A percentile compares a stretch with the other conserved stretches of the same genome.
phyloP scores from a whole-genome alignment of 2,329 filamentous ascomycete genomes.

The Exophiala oligosperma region DNA sequence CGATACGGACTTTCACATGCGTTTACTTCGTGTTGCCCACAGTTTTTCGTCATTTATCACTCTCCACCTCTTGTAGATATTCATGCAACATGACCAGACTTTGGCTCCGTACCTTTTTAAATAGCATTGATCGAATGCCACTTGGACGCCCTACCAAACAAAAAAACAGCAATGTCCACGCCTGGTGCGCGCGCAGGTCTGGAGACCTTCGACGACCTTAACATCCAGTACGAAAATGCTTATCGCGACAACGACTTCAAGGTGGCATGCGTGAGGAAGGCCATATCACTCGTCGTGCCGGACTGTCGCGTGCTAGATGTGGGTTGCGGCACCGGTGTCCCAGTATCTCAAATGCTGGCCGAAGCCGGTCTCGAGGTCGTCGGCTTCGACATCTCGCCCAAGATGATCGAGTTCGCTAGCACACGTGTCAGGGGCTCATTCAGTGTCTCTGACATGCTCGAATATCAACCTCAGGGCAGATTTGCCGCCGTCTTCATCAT shows the following conservation, averaged over 20 bases:
- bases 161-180: slow-evolving; percentile 19
- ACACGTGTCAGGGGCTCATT: slow-evolving; percentile 26
- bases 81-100: no score
- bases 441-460: slow-evolving; percentile 30
- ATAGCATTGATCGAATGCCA: neutral
- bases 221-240: slow-evolving; percentile 34
- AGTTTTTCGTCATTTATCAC: no score
- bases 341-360: slow-evolving; percentile 32
- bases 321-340: slow-evolving; percentile 36
- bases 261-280: slow-evolving; percentile 24
- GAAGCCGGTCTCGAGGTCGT: slow-evolving; percentile 32
- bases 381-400: slow-evolving; percentile 33
- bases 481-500: slow-evolving; percentile 35
- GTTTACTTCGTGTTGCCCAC: no score
- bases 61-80: no score
- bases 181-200: slow-evolving; percentile 25
- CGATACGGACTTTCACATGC: no score
- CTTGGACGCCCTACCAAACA: neutral
- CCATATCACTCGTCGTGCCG: slow-evolving; percentile 19
- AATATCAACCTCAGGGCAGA: slow-evolving; percentile 26
- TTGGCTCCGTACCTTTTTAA: no score
- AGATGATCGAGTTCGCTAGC: slow-evolving; percentile 34
- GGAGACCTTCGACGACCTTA: slow-evolving; percentile 29
- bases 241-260: slow-evolving; percentile 33
- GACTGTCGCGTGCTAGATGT: slow-evolving; percentile 31